Evolutionary conservation across 192 early-diverging fungal species (phyloP).

Genomic region (Linnemannia exigua): DNA sequence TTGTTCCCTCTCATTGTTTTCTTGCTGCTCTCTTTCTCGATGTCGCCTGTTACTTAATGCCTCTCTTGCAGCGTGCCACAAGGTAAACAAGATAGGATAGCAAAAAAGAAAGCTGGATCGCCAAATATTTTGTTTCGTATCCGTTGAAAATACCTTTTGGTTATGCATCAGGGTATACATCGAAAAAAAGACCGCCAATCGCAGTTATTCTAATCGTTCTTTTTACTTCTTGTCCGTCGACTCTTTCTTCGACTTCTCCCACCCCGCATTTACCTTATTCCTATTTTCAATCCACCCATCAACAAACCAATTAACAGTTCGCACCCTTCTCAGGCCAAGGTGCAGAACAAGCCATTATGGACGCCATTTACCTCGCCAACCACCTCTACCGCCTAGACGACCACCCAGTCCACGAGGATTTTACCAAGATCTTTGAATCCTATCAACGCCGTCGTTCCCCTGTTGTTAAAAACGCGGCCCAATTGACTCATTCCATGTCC

Average conservation of each 20-base stretch:
- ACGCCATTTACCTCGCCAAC: conserved; percentile 37
- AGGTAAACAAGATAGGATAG: conserved; percentile 22
- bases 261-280: neutral
- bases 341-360: conserved; percentile 47
- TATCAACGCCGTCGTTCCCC: conserved; percentile 14
- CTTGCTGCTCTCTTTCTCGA: neutral
- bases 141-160: too few relatives aligned
- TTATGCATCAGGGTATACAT: too few relatives aligned
- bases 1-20: neutral
- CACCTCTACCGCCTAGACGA: conserved; percentile 23
- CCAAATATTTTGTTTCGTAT: too few relatives aligned
- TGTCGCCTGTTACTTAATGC: neutral
- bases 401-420: conserved; percentile 19
- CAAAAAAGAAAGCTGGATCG: too few relatives aligned
- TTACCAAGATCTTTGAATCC: conserved; percentile 18
- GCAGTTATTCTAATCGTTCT: neutral
- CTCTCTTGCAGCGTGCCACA: conserved; percentile 32
- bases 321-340: conserved; percentile 46
- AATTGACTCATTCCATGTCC: conserved; percentile 24
- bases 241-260: neutral
- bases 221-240: too few relatives aligned
- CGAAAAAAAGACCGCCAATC: too few relatives aligned
- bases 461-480: conserved; percentile 26
- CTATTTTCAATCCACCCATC: neutral
- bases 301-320: conserved; percentile 9